phyloP scores from a whole-genome alignment of 1,139 yeast genomes.

The Tardiomyces blankii region DNA sequence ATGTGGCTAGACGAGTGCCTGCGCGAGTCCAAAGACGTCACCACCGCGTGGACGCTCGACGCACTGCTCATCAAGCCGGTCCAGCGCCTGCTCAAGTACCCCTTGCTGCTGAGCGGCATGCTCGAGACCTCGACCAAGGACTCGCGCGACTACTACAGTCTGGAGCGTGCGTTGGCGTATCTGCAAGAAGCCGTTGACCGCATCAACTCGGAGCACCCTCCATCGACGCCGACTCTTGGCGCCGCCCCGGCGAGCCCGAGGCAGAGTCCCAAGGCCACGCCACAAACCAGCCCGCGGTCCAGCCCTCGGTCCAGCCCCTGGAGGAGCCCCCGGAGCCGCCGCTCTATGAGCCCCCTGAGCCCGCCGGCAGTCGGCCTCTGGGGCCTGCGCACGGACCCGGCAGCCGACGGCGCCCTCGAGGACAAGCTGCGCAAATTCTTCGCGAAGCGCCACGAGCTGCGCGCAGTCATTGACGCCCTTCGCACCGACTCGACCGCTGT shows the following conservation, averaged over 20 bases:
- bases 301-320: no score
- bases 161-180: conserved; percentile 18
- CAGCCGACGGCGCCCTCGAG: conserved; percentile 16
- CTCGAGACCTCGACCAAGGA: conserved; percentile 18
- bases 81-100: conserved; percentile 32
- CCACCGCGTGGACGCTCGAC: conserved; percentile 33
- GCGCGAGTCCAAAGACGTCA: conserved; percentile 16
- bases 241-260: no score
- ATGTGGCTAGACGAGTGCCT: conserved; percentile 23
- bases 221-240: no score
- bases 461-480: conserved; percentile 14
- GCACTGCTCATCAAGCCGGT: conserved; percentile 33
- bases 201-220: conserved; percentile 15
- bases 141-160: conserved; percentile 22
- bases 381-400: conserved; percentile 10
- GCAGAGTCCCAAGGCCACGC: no score
- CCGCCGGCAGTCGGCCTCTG: conserved; percentile 6
- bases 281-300: no score
- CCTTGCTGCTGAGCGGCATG: conserved; percentile 24
- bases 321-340: no score
- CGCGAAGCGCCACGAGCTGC: conserved; percentile 9
- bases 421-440: conserved; percentile 12
- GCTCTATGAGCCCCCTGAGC: no score
- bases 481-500: conserved; percentile 11
- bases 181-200: conserved; percentile 19